Conservation (phyloP, 164 flowering plant species). For the Chimonanthus praecox region DNA sequence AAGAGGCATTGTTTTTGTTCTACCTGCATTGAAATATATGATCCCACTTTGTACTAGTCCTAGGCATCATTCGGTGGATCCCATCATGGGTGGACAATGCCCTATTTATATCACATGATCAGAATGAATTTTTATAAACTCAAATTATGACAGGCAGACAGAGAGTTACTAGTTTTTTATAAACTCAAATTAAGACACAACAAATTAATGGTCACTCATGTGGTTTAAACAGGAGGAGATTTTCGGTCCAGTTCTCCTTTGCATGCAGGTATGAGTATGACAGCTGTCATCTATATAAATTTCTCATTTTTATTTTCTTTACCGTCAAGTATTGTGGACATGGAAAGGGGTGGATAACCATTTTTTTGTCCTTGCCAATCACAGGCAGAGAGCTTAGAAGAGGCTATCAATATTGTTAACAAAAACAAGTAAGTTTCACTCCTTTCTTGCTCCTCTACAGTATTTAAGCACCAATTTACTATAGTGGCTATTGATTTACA, state of each 20-base stretch:
- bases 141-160: too few species aligned
- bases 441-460: background rate
- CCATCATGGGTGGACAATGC: too few species aligned
- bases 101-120: too few species aligned
- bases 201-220: background rate
- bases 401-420: constrained; percentile 55
- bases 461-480: background rate
- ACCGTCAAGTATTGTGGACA: background rate
- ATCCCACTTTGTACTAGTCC: too few species aligned
- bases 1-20: too few species aligned
- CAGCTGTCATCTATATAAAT: background rate
- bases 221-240: constrained; percentile 51
- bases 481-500: background rate
- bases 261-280: constrained; percentile 65
- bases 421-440: constrained; percentile 34
- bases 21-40: too few species aligned
- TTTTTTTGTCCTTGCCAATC: constrained; percentile 4
- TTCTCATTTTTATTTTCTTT: background rate
- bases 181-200: too few species aligned
- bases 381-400: constrained; percentile 58
- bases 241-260: constrained; percentile 68
- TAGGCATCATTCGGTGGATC: too few species aligned
- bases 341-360: background rate
- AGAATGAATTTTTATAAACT: too few species aligned
- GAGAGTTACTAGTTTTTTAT: too few species aligned